Conservation (phyloP, 1,139 yeast species). For the Pichia sp. region DNA sequence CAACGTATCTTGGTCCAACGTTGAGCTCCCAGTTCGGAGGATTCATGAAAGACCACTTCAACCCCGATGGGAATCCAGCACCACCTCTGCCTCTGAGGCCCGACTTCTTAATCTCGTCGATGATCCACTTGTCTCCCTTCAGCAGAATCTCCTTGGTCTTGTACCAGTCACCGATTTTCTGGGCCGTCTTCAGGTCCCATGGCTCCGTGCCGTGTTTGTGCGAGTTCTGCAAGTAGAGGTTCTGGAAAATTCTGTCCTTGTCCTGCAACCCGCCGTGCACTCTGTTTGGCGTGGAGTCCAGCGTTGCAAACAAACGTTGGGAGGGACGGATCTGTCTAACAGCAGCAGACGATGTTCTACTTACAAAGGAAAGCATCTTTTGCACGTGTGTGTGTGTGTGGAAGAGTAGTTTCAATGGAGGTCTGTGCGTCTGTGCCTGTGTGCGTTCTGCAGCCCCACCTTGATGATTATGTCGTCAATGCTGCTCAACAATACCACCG, state of each 20-base stretch:
- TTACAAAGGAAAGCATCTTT: conserved; percentile 13
- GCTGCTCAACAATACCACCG: background rate
- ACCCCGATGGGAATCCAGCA: conserved; percentile 88
- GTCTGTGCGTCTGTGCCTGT: too few species aligned
- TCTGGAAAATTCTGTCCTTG: conserved; percentile 82
- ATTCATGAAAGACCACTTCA: conserved; percentile 90
- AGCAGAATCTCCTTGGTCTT: conserved; percentile 79
- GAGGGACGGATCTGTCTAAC: background rate
- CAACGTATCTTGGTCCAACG: conserved; percentile 77
- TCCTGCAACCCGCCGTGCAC: conserved; percentile 73
- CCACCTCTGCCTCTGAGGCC: conserved; percentile 92
- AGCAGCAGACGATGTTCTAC: conserved; percentile 6
- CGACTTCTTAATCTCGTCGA: conserved; percentile 76
- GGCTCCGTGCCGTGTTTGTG: conserved; percentile 53
- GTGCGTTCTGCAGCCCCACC: too few species aligned
- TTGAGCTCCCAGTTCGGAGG: conserved; percentile 94
- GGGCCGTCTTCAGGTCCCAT: conserved; percentile 66
- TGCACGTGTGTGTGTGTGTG: background rate
- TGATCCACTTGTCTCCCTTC: conserved; percentile 86
- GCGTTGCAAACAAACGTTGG: conserved; percentile 27
- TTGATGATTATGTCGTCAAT: too few species aligned
- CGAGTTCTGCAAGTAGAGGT: conserved; percentile 46
- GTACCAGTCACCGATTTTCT: conserved; percentile 85
- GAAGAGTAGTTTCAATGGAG: too few species aligned
- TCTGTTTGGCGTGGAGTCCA: conserved; percentile 45